Evolutionary conservation across 306 rosid species (phyloP).

Genomic region (Fagus crenata): DNA sequence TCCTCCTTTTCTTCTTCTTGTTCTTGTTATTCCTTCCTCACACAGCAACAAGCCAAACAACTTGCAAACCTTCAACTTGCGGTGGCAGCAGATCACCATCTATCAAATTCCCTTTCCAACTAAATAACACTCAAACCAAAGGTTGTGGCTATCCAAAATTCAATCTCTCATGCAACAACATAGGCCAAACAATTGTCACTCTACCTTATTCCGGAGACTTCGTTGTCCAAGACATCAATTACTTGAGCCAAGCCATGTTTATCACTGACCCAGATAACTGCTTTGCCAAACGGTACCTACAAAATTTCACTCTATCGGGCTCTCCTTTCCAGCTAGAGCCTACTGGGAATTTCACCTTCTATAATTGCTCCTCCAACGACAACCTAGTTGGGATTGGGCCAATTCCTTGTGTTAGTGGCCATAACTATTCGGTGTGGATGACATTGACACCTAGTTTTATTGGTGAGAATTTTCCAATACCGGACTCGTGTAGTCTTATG

Average conservation of each 20-base stretch:
- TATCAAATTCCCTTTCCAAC: neutral
- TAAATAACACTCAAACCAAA: neutral
- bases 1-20: no score
- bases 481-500: conserved; percentile 33
- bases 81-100: neutral
- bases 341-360: conserved; percentile 27
- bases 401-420: conserved; percentile 34
- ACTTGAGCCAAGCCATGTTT: neutral
- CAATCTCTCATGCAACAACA: conserved; percentile 27
- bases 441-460: neutral
- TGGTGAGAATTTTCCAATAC: neutral
- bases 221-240: conserved; percentile 15
- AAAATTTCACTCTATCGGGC: conserved; percentile 3
- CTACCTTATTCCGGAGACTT: conserved; percentile 31
- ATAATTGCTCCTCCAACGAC: conserved; percentile 37
- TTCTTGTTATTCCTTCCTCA: neutral
- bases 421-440: neutral
- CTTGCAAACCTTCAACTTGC: neutral
- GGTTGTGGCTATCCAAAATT: conserved; percentile 16
- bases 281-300: conserved; percentile 27
- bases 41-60: neutral
- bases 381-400: neutral
- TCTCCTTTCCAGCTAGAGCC: conserved; percentile 30
- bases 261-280: conserved; percentile 37
- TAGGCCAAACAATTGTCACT: conserved; percentile 25